phyloP scores from a whole-genome alignment of 495 filamentous ascomycete genomes.

The Stereocaulon alpinum region DNA sequence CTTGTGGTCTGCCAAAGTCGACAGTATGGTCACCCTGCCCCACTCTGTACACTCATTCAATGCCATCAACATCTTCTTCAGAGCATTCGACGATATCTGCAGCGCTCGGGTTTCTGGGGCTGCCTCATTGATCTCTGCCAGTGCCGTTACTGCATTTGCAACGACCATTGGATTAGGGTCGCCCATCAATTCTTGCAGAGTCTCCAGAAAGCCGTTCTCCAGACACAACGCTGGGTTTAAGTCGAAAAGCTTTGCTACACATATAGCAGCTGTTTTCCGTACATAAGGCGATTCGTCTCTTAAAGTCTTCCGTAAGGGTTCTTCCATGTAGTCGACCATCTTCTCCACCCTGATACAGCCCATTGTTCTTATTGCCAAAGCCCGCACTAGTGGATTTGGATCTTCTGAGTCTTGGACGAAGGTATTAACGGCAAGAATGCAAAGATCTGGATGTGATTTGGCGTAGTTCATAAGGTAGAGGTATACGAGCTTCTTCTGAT shows the following conservation, averaged over 20 bases:
- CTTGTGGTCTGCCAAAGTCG: slow-evolving; percentile 79
- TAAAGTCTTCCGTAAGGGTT: slow-evolving; percentile 90
- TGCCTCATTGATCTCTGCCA: slow-evolving; percentile 82
- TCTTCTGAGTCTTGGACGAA: slow-evolving; percentile 99
- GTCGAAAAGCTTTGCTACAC: slow-evolving; percentile 96
- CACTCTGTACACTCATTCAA: slow-evolving; percentile 98
- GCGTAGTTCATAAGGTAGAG: slow-evolving; percentile 99
- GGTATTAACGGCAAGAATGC: slow-evolving; percentile 97
- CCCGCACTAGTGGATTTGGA: slow-evolving; percentile 90
- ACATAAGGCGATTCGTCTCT: slow-evolving; percentile 97
- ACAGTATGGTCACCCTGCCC: slow-evolving; percentile 92
- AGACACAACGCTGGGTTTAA: slow-evolving; percentile 83
- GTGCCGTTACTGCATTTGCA: slow-evolving; percentile 87
- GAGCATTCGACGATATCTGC: slow-evolving; percentile 62
- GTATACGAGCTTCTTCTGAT: slow-evolving; percentile 99
- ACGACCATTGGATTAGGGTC: slow-evolving; percentile 99
- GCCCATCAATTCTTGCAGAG: slow-evolving; percentile 90
- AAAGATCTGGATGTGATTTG: slow-evolving; percentile 97
- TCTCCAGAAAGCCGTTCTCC: slow-evolving; percentile 94
- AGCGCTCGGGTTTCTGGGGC: slow-evolving; percentile 85
- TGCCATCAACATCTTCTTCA: slow-evolving; percentile 95
- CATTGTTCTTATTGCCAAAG: slow-evolving; percentile 97
- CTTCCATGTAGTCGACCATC: slow-evolving; percentile 99
- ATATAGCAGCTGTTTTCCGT: slow-evolving; percentile 94
- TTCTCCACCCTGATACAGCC: slow-evolving; percentile 97